These are phyloP conservation scores for Epichloe amarillans DNA, from an alignment of 2,329 filamentous ascomycete species.

Conservation along the genomic window DNA sequence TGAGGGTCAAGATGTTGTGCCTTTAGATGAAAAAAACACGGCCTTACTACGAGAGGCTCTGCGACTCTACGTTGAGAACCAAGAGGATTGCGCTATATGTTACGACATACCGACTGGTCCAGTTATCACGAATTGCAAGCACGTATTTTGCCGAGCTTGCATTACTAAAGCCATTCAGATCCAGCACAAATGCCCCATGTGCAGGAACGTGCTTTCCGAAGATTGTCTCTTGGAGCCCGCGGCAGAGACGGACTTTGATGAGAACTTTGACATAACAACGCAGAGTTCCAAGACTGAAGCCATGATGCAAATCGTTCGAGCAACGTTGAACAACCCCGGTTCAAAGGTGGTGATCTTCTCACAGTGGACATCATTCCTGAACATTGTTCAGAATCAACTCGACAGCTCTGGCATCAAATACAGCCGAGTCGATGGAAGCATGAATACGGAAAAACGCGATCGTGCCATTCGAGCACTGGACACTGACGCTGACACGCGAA, in stretches of 20 bases:
- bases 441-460: conserved; percentile 60
- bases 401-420: conserved; percentile 45
- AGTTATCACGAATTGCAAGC: conserved; percentile 75
- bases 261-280: conserved; percentile 45
- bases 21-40: conserved; percentile 55
- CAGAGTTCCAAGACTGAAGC: conserved; percentile 76
- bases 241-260: conserved; percentile 34
- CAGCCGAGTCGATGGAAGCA: conserved; percentile 67
- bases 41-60: conserved; percentile 62
- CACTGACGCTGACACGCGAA: conserved; percentile 49
- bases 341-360: conserved; percentile 65
- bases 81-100: conserved; percentile 76
- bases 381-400: conserved; percentile 58
- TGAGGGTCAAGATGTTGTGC: conserved; percentile 52
- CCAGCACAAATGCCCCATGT: conserved; percentile 76
- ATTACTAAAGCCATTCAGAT: conserved; percentile 61
- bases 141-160: conserved; percentile 63
- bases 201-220: conserved; percentile 53
- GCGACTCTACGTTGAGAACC: conserved; percentile 62
- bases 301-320: conserved; percentile 59
- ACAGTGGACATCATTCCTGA: conserved; percentile 65
- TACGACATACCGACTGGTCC: conserved; percentile 58
- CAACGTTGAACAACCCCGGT: conserved; percentile 47
- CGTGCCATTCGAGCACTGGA: conserved; percentile 54
- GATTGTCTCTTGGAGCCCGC: conserved; percentile 51